Base-by-base conservation (phyloP, 108 stramenopile genomes). In the Nitzschia sp. region DNA sequence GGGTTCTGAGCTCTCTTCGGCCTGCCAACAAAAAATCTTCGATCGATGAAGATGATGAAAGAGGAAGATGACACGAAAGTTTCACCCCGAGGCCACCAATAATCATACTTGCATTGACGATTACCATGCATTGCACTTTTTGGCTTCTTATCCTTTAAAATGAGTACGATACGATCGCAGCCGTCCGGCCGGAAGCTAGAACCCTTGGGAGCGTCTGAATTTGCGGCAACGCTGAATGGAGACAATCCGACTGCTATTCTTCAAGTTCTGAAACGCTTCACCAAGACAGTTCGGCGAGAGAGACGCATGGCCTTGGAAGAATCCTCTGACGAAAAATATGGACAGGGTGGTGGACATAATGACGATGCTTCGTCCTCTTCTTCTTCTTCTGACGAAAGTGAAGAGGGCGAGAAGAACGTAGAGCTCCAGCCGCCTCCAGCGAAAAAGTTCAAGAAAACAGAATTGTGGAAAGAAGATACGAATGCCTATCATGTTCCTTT, bases 401-500 rank as follows among this genome's bases (percentile, higher is more conserved):
- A 62, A 35, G 70, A 57, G 31, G 45, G 76, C 13, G 56, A 61
- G 69, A 45, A 77, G 33, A 53, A 28, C 28, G 66, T 54, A 53
- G 58, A 59, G 3, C 32, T 61, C 21, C 32, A 45, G 28, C 64
- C 58, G 45, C 74, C 68, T 22, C 63, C 72, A n/a, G 38, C 56
- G 16, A 75, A 71, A 48, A 82, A 84, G 22, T 61, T 58, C 9
- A 80, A 71, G 36, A 84, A 82, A 19, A 56, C 80, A 4, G 78
- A 80, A 69, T 21, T 69, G 52, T 94, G 93, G 93, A 86, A 86
- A 58, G 69, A 74, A 54, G 93, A 94, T 63, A 75, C 85, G 8
- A 85, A 73, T 17, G 52, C 73, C 21, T 94, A 91, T 60, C 77
- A 85, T 50, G 90, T 91, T 28, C 93, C 90, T 23, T 94, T 94